Evolutionary conservation across 805 yeast species (phyloP).

Genomic region (Teunomyces lycoperdinae): DNA sequence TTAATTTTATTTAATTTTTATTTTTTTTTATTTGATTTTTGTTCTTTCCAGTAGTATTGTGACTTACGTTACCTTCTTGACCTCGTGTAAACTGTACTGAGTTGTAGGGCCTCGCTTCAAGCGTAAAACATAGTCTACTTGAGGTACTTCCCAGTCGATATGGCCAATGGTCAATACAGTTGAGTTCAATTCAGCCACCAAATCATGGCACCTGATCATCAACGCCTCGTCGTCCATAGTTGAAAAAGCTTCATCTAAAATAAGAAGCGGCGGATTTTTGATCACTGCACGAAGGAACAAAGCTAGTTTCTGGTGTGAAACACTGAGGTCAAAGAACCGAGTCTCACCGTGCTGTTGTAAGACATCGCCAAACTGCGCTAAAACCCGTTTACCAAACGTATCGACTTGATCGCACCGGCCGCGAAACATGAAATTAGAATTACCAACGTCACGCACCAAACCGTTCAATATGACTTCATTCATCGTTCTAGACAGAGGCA

Average conservation of each 20-base stretch:
- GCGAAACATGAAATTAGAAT: conserved; percentile 46
- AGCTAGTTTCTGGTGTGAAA: conserved; percentile 75
- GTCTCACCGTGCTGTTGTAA: conserved; percentile 37
- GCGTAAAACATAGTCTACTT: conserved; percentile 48
- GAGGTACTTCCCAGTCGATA: conserved; percentile 74
- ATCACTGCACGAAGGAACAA: conserved; percentile 75
- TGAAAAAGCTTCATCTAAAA: conserved; percentile 90
- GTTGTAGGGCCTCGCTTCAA: conserved; percentile 24
- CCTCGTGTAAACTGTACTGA: neutral
- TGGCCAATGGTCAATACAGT: conserved; percentile 83
- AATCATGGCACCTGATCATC: conserved; percentile 31
- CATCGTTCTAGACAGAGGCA: conserved; percentile 57
- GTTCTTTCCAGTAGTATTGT: no score
- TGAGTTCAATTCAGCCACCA: conserved; percentile 37
- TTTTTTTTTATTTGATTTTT: neutral
- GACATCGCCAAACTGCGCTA: conserved; percentile 19
- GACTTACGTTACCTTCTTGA: neutral
- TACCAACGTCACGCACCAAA: conserved; percentile 54
- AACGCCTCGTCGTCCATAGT: conserved; percentile 69
- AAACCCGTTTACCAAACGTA: conserved; percentile 16
- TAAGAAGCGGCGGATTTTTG: conserved; percentile 72
- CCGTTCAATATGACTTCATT: conserved; percentile 70
- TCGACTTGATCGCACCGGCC: conserved; percentile 20
- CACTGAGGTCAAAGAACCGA: conserved; percentile 51
- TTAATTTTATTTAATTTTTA: neutral